These are phyloP conservation scores for Xylaria sp. DNA, from an alignment of 2,329 filamentous ascomycete genomes.

Conservation along the genomic window DNA sequence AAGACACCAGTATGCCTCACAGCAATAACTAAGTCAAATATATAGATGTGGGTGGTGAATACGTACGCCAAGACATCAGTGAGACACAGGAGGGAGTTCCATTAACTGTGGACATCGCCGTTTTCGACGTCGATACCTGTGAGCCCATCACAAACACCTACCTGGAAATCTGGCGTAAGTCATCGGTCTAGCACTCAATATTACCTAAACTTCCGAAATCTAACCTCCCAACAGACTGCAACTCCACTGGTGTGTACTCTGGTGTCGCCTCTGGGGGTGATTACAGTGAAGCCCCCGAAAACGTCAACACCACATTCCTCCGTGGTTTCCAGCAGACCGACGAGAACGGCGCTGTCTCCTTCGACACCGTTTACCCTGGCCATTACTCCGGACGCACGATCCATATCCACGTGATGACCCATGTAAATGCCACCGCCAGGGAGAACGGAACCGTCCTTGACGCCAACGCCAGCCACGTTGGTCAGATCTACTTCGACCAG, in stretches of 20 bases:
- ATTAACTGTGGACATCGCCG: slow-evolving; percentile 15
- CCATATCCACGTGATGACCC: slow-evolving; percentile 24
- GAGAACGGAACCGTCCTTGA: not conserved
- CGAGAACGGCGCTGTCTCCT: slow-evolving; percentile 9
- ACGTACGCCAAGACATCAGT: slow-evolving; percentile 15
- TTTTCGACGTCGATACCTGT: slow-evolving; percentile 23
- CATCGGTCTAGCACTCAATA: not conserved
- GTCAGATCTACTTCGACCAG: slow-evolving; percentile 25
- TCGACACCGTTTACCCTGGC: slow-evolving; percentile 23
- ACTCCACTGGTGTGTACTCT: slow-evolving; percentile 20
- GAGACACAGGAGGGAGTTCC: slow-evolving; percentile 14
- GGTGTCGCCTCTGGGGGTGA: slow-evolving; percentile 10
- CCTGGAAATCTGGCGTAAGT: slow-evolving; percentile 25
- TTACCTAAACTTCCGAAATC: not conserved
- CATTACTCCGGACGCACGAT: slow-evolving; percentile 21
- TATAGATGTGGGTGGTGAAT: slow-evolving; percentile 21
- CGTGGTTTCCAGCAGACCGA: slow-evolving; percentile 25
- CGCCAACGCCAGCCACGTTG: not conserved
- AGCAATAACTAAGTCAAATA: not conserved
- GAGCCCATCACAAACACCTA: not conserved
- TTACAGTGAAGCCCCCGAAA: not conserved
- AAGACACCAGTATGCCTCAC: not conserved
- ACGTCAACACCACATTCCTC: slow-evolving; percentile 8
- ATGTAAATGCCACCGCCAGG: slow-evolving; percentile 1
- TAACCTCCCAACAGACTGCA: not conserved